phyloP scores from a whole-genome alignment of 257 asterid species.

The Plantago elongata region DNA sequence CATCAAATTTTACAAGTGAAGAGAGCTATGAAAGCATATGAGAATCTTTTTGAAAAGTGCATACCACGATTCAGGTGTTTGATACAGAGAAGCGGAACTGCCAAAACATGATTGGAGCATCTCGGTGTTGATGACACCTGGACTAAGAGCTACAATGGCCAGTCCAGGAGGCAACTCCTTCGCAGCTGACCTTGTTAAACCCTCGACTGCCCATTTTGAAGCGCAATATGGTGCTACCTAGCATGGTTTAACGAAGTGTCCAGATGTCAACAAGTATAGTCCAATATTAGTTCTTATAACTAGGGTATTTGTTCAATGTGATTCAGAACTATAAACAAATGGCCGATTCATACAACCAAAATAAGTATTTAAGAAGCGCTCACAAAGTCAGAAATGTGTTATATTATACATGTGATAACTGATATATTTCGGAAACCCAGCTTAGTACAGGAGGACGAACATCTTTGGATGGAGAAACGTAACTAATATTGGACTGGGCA shows the following conservation, averaged over 20 bases:
- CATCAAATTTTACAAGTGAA: not conserved
- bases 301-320: conserved; percentile 1
- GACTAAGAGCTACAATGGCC: conserved; percentile 83
- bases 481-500: conserved; percentile 1
- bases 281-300: conserved; percentile 8
- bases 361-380: conserved; percentile 5
- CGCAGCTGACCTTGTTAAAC: conserved; percentile 78
- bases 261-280: conserved; percentile 15
- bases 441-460: not conserved
- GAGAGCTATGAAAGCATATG: not conserved
- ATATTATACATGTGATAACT: not conserved
- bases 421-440: conserved; percentile 7
- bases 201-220: conserved; percentile 97
- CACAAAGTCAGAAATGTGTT: not conserved
- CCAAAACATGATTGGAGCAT: conserved; percentile 97
- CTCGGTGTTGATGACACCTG: conserved; percentile 89
- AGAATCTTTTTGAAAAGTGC: not conserved
- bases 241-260: conserved; percentile 24
- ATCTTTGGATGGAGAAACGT: not conserved
- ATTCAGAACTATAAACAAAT: conserved; percentile 14
- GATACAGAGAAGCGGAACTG: conserved; percentile 69
- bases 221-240: conserved; percentile 99
- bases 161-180: conserved; percentile 88
- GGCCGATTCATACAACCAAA: not conserved
- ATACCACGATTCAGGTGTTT: conserved; percentile 87